Percentiles rank a stretch among this genome's conserved stretches.
These are phyloP conservation scores for Epichloe baconii DNA, from an alignment of 2,329 filamentous ascomycete genomes.

Conservation along the genomic window DNA sequence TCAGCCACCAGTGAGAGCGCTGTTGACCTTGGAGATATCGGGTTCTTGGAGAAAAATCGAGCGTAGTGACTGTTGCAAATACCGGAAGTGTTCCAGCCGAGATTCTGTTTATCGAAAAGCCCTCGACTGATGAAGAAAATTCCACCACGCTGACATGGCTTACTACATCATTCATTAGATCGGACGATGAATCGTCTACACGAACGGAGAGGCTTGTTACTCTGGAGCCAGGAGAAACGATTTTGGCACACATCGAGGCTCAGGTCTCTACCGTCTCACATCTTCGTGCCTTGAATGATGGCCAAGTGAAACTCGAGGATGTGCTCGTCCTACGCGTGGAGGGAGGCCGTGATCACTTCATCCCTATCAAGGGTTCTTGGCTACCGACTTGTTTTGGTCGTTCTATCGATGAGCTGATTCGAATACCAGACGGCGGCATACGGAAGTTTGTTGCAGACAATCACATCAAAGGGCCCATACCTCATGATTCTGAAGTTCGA, in stretches of 20 bases:
- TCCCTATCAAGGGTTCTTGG: slow-evolving; percentile 70
- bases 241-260: slow-evolving; percentile 54
- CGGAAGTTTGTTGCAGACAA: slow-evolving; percentile 33
- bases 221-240: slow-evolving; percentile 74
- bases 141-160: slow-evolving; percentile 51
- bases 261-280: slow-evolving; percentile 51
- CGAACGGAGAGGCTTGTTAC: slow-evolving; percentile 40
- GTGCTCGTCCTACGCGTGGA: slow-evolving; percentile 76
- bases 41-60: slow-evolving; percentile 52
- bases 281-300: slow-evolving; percentile 60
- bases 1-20: slow-evolving; percentile 34
- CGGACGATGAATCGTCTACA: slow-evolving; percentile 19
- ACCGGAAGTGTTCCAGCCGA: slow-evolving; percentile 72
- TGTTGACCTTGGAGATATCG: slow-evolving; percentile 67
- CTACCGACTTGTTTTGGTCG: slow-evolving; percentile 69
- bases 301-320: slow-evolving; percentile 57
- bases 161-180: slow-evolving; percentile 46
- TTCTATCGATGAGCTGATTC: slow-evolving; percentile 77
- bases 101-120: slow-evolving; percentile 67
- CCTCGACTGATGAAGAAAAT: slow-evolving; percentile 33
- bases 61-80: slow-evolving; percentile 76
- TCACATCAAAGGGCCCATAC: slow-evolving; percentile 34
- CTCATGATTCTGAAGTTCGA: slow-evolving; percentile 45
- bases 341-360: slow-evolving; percentile 81
- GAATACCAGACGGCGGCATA: slow-evolving; percentile 71